phyloP scores from a whole-genome alignment of 148 eudicot genomes.

The Euryodendron excelsum region DNA sequence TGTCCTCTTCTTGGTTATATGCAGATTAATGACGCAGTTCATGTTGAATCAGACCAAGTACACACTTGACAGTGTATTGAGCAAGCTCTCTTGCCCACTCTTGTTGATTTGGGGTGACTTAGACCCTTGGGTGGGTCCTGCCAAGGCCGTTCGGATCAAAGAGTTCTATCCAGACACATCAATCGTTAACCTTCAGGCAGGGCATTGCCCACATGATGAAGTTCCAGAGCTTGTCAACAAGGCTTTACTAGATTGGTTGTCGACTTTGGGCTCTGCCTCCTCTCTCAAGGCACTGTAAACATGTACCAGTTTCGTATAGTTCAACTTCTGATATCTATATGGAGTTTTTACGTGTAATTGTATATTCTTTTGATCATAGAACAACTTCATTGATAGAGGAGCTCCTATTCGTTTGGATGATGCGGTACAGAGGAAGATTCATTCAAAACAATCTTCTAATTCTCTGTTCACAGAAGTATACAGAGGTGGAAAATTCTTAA shows the following conservation, averaged over 20 bases:
- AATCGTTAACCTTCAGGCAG: constrained; percentile 83
- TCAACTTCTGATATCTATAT: not conserved
- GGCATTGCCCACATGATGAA: constrained; percentile 99
- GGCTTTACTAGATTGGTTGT: constrained; percentile 86
- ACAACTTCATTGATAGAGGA: not conserved
- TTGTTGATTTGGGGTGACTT: constrained; percentile 91
- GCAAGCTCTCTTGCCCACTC: constrained; percentile 78
- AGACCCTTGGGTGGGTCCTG: constrained; percentile 97
- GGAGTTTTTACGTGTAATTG: constrained; percentile 10
- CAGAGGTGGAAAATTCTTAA: no score
- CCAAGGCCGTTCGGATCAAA: constrained; percentile 78
- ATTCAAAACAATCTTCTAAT: no score
- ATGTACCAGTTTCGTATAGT: not conserved
- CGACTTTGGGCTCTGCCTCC: constrained; percentile 39
- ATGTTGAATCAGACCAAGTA: constrained; percentile 85
- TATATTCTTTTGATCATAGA: not conserved
- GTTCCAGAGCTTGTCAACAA: constrained; percentile 88
- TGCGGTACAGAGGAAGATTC: no score
- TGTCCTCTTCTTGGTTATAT: constrained; percentile 5
- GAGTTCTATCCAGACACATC: constrained; percentile 83
- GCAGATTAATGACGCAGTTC: constrained; percentile 83
- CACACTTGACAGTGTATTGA: constrained; percentile 81
- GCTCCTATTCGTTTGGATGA: no score
- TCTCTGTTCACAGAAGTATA: no score
- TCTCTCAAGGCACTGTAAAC: constrained; percentile 37